Conservation (phyloP, 352 stramenopile genomes). For the Ophiocytium majus region DNA sequence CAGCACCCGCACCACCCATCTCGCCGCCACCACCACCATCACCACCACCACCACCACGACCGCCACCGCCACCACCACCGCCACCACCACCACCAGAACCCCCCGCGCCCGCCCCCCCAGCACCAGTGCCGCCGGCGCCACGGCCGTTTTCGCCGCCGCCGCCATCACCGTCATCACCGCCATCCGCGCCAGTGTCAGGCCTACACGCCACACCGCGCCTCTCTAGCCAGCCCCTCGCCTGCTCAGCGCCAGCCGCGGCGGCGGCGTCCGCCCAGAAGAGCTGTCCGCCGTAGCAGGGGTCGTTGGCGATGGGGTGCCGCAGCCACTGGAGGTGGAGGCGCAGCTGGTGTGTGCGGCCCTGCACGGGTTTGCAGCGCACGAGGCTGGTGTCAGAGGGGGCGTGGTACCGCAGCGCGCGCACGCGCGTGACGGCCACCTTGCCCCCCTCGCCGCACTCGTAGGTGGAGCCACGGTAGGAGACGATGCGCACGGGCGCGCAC, state of each 20-base stretch:
- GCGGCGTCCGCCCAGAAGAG: constrained; percentile 44
- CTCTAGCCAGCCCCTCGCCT: not conserved
- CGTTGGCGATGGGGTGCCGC: constrained; percentile 89
- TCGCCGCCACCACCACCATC: not conserved
- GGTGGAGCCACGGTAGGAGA: not conserved
- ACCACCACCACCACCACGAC: not conserved
- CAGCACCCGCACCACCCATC: not conserved
- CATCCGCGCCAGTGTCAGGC: constrained; percentile 15
- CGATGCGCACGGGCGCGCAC: constrained; percentile 3
- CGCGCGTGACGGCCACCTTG: constrained; percentile 72
- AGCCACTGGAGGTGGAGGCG: constrained; percentile 86
- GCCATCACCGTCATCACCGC: not conserved
- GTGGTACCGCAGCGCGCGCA: constrained; percentile 65
- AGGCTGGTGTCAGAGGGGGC: constrained; percentile 69
- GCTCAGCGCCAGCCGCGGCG: constrained; percentile 19
- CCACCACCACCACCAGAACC: not conserved
- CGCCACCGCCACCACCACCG: constrained; percentile 7
- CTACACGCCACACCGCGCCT: constrained; percentile 25
- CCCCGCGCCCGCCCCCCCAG: not conserved
- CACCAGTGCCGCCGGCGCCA: not conserved
- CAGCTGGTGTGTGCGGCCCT: constrained; percentile 95
- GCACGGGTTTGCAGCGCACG: constrained; percentile 85
- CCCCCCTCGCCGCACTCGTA: constrained; percentile 60
- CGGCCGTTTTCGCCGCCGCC: constrained; percentile 16
- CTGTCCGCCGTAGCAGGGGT: constrained; percentile 89